phyloP scores from a whole-genome alignment of 2,329 filamentous ascomycete species.

The Periconia sp. region DNA sequence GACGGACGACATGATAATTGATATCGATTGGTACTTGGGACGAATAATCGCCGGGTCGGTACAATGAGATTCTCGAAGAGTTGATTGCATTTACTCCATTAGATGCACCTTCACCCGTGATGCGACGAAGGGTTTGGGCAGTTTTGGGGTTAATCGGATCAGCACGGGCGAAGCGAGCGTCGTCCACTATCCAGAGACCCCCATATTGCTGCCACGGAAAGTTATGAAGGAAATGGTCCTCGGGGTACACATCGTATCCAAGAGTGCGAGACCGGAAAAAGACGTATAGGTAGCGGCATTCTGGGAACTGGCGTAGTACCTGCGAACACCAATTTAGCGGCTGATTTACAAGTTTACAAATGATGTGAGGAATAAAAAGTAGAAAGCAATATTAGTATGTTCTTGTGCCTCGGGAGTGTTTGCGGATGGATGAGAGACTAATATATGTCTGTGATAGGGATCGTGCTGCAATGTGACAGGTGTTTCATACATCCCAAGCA shows the following conservation, averaged over 20 bases:
- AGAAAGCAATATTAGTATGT: not conserved
- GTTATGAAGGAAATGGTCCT: constrained; percentile 39
- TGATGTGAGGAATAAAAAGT: not conserved
- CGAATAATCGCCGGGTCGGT: constrained; percentile 3
- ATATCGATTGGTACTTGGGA: not conserved
- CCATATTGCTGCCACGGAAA: constrained; percentile 44
- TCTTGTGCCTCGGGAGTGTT: no score
- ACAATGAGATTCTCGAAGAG: constrained; percentile 15
- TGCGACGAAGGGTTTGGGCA: constrained; percentile 30
- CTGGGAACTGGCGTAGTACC: constrained; percentile 41
- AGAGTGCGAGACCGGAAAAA: constrained; percentile 42
- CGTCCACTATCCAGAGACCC: constrained; percentile 40
- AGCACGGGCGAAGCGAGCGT: constrained; percentile 40
- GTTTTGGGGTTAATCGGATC: constrained; percentile 23
- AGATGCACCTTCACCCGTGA: constrained; percentile 30
- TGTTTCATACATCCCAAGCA: constrained; percentile 45
- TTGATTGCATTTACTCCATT: constrained; percentile 14
- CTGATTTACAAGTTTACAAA: not conserved
- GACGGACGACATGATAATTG: not conserved
- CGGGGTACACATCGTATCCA: constrained; percentile 43
- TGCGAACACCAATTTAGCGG: constrained; percentile 30
- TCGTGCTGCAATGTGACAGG: not conserved
- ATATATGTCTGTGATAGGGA: no score
- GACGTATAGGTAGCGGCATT: constrained; percentile 40
- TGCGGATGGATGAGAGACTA: not conserved